A percentile compares a stretch with the other conserved stretches of the same genome.
Conservation (phyloP, 176 grass and related monocot genomes). For the Cenchrus purpureus region DNA sequence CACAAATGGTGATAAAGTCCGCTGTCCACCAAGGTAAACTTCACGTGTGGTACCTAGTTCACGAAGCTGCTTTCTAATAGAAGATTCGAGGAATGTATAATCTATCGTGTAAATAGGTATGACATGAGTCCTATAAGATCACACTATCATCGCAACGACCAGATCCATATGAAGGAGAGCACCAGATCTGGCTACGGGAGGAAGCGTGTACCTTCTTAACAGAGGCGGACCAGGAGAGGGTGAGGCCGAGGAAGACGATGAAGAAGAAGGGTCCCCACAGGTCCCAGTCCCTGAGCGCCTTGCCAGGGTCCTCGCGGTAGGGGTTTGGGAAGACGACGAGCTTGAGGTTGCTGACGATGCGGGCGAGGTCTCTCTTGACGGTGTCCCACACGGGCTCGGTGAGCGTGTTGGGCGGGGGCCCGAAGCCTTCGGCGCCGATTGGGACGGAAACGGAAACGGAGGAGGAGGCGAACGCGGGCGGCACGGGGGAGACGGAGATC, state of each 20-base stretch:
- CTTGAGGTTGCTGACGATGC: conserved; percentile 99
- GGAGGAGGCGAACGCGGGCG: conserved; percentile 20
- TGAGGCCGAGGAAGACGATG: conserved; percentile 96
- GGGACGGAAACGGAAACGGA: conserved; percentile 43
- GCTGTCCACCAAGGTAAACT: neutral
- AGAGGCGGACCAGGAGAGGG: conserved; percentile 94
- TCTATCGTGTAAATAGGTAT: neutral
- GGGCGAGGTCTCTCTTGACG: conserved; percentile 91
- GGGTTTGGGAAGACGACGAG: conserved; percentile 99
- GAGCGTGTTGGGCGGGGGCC: conserved; percentile 72
- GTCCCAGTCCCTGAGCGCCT: conserved; percentile 99
- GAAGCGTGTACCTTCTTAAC: conserved; percentile 74
- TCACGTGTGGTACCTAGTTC: neutral
- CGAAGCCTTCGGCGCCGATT: conserved; percentile 73
- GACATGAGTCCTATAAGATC: neutral
- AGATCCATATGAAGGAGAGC: neutral
- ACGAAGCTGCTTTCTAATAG: neutral
- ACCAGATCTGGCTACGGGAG: conserved; percentile 20
- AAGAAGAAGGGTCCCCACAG: conserved; percentile 99
- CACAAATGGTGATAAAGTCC: neutral
- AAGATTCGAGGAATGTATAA: neutral
- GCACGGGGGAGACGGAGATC: conserved; percentile 50
- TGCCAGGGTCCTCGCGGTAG: conserved; percentile 90
- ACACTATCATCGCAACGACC: neutral
- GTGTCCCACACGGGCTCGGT: conserved; percentile 99